These are phyloP conservation scores for Ceratonia siliqua DNA, from an alignment of 306 rosid genomes.

Conservation along the genomic window DNA sequence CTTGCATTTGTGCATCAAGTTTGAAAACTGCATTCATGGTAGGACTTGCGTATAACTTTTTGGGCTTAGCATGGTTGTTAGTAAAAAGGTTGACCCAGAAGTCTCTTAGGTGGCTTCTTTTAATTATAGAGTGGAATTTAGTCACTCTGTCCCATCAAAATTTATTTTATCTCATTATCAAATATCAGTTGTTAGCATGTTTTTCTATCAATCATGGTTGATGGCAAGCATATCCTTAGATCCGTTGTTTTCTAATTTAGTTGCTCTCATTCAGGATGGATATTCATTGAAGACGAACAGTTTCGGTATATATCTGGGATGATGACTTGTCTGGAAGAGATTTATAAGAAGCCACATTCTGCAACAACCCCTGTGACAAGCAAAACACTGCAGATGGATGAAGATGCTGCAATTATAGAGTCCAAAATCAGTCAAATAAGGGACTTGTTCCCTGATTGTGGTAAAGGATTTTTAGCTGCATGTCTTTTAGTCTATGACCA, in stretches of 20 bases:
- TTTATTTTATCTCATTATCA: not conserved
- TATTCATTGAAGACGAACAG: constrained; percentile 77
- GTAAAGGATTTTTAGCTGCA: constrained; percentile 80
- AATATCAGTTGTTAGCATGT: constrained; percentile 8
- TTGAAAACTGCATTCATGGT: not conserved
- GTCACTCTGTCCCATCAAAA: constrained; percentile 20
- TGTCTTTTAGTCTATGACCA: constrained; percentile 94
- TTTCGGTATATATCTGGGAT: constrained; percentile 65
- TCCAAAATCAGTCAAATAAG: constrained; percentile 92
- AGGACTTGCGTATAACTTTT: constrained; percentile 6
- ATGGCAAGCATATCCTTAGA: constrained; percentile 1
- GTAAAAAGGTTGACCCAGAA: not conserved
- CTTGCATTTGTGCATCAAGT: constrained; percentile 10
- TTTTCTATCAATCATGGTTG: constrained; percentile 2
- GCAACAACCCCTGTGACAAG: constrained; percentile 32
- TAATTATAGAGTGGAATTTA: constrained; percentile 23
- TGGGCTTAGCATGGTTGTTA: not conserved
- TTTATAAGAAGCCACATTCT: constrained; percentile 38
- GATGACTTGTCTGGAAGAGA: constrained; percentile 47
- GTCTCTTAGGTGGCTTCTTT: not conserved
- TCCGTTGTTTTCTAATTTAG: constrained; percentile 28
- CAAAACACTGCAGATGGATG: constrained; percentile 56
- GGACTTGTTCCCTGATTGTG: constrained; percentile 94
- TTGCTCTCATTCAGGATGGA: constrained; percentile 78
- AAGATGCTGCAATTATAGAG: constrained; percentile 70